Base-by-base conservation (phyloP, 805 yeast species). In the Pichia californica region DNA sequence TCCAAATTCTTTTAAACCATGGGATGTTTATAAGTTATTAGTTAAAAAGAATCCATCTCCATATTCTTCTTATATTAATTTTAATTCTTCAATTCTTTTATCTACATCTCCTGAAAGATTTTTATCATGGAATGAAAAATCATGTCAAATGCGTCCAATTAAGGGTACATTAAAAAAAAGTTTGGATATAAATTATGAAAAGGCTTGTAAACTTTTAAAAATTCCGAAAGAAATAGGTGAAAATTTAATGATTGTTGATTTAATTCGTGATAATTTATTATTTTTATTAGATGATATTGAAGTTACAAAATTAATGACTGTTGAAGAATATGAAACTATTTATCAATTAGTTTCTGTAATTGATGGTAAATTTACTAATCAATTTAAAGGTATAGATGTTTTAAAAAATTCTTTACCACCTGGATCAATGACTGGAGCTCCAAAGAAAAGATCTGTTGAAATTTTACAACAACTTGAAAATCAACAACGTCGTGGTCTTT, bases 401-500 rank as follows among this genome's bases (percentile, higher is more conserved):
- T 69, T 93, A 11, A 74, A 78, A 18, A 77, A 77, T 46, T 79
- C 96, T 0, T 67, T 94, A 29, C 99, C 99, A 3, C 96, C 99
- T 0, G 99, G 99, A 0, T 91, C 98, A 1, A 93, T 93, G 99
- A 93, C 99, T 0, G 99, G 99, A 3, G 99, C 99, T 0, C 99
- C 99, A 2, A 93, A 93, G 66, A 84, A 82, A 53, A 73, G 96
- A 46, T 87, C 96, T 0, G 95, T 93, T 6, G 93, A 91, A 60
- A 61, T 94, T 5, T 68, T 93, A 25, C 84, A 81, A 47, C 57
- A 59, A 0, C 60, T 83, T 6, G 93, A 83, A 53, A 52, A 62
- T 10, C 71, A 64, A 14, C 61, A 74, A 30, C 73, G 98, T 54
- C 63, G 82, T 54, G 98, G 98, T 0, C 63, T 91, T 1, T 93